Evolutionary conservation across 805 yeast genomes (phyloP).

Genomic region (Starmerella stellata): DNA sequence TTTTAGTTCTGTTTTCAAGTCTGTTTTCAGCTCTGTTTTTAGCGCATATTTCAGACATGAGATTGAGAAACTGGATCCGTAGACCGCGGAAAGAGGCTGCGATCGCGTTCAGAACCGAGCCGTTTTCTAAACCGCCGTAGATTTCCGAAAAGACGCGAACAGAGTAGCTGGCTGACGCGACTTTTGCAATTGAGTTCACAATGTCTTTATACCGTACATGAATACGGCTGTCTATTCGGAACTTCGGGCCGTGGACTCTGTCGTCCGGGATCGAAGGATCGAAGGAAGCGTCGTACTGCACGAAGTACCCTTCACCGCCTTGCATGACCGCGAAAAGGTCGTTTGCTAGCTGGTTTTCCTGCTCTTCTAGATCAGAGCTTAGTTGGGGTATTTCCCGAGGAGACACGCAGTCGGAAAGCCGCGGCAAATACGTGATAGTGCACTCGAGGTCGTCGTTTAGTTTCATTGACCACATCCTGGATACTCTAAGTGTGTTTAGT

Average conservation of each 20-base stretch:
- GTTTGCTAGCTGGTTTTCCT: slow-evolving; percentile 52
- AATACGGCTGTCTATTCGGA: slow-evolving; percentile 47
- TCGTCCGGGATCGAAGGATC: slow-evolving; percentile 30
- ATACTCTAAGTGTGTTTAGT: too few relatives aligned
- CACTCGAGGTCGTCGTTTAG: not conserved
- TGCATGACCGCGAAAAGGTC: slow-evolving; percentile 52
- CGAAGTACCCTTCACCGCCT: slow-evolving; percentile 52
- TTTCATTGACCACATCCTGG: not conserved
- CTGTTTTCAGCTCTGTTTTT: slow-evolving; percentile 38
- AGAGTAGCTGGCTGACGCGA: slow-evolving; percentile 47
- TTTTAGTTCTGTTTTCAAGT: slow-evolving; percentile 34
- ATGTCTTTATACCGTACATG: slow-evolving; percentile 59
- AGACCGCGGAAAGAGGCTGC: slow-evolving; percentile 40
- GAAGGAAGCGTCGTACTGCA: slow-evolving; percentile 47
- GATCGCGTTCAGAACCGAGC: slow-evolving; percentile 56
- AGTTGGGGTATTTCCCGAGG: not conserved
- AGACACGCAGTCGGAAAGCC: not conserved
- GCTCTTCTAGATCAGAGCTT: slow-evolving; percentile 30
- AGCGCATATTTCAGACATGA: slow-evolving; percentile 19
- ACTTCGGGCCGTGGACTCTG: slow-evolving; percentile 53
- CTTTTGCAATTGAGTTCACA: slow-evolving; percentile 38
- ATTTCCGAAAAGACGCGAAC: slow-evolving; percentile 41
- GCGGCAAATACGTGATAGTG: not conserved
- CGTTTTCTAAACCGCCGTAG: slow-evolving; percentile 40
- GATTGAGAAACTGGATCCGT: slow-evolving; percentile 21